Conservation (phyloP, 306 rosid species). For the Prosopis cineraria region DNA sequence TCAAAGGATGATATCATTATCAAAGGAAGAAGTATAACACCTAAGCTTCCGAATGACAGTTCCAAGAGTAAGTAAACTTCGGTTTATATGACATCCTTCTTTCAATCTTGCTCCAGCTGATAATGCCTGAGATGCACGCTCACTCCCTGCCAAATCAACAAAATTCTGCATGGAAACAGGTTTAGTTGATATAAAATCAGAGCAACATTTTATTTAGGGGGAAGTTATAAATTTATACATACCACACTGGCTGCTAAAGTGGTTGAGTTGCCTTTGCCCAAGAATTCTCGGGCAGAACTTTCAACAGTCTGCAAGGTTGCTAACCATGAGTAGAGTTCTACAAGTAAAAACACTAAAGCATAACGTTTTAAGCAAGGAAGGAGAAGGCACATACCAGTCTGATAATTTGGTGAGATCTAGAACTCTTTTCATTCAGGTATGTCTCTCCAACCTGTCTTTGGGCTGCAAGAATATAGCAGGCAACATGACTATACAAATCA, state of each 20-base stretch:
- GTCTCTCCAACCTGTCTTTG: conserved; percentile 96
- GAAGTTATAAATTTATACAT: conserved; percentile 33
- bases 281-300: conserved; percentile 93
- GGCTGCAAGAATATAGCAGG: conserved; percentile 57
- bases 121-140: conserved; percentile 89
- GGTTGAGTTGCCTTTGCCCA: conserved; percentile 87
- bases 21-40: conserved; percentile 46
- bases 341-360: conserved; percentile 18
- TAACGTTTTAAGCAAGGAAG: conserved; percentile 13
- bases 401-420: conserved; percentile 92
- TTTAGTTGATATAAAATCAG: not conserved
- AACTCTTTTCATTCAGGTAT: conserved; percentile 79
- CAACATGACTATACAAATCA: conserved; percentile 27
- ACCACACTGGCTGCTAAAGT: conserved; percentile 91
- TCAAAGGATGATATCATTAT: conserved; percentile 11
- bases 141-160: conserved; percentile 95
- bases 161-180: conserved; percentile 67
- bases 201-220: not conserved
- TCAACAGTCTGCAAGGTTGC: conserved; percentile 70
- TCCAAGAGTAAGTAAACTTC: conserved; percentile 84
- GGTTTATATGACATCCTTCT: conserved; percentile 94
- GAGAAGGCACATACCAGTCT: conserved; percentile 54
- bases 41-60: conserved; percentile 93
- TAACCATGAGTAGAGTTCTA: conserved; percentile 10
- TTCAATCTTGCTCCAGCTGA: conserved; percentile 86